phyloP scores from a whole-genome alignment of 176 grass and related monocot genomes.

The Musa troglodytarum region DNA sequence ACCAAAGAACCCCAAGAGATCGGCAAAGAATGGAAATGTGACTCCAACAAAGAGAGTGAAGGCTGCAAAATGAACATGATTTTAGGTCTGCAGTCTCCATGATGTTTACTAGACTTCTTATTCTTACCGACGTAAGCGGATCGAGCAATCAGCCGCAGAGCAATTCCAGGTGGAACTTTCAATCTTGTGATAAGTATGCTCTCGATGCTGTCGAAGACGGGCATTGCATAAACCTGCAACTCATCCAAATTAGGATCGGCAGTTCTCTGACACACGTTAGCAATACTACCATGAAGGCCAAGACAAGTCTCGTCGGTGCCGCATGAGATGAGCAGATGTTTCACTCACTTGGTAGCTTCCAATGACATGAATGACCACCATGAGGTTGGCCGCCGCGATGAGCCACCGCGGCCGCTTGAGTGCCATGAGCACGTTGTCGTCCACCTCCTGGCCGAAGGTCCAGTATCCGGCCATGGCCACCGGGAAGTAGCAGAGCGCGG shows the following conservation, averaged over 20 bases:
- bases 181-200: background rate
- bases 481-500: slow-evolving; percentile 58
- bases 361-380: slow-evolving; percentile 9
- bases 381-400: background rate
- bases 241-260: background rate
- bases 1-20: slow-evolving; percentile 1
- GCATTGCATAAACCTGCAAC: slow-evolving; percentile 18
- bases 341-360: slow-evolving; percentile 23
- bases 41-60: slow-evolving; percentile 3
- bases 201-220: slow-evolving; percentile 14
- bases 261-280: too few species aligned
- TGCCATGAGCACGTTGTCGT: slow-evolving; percentile 19
- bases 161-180: slow-evolving; percentile 1
- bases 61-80: background rate
- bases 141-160: slow-evolving; percentile 11
- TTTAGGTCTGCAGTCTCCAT: background rate
- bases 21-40: slow-evolving; percentile 4
- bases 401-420: slow-evolving; percentile 3
- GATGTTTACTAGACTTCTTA: background rate
- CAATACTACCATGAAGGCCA: too few species aligned
- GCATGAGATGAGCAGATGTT: background rate
- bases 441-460: slow-evolving; percentile 33
- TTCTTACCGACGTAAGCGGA: slow-evolving; percentile 17
- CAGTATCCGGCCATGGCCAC: slow-evolving; percentile 54
- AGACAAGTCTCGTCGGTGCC: too few species aligned